These are phyloP conservation scores for Rhizopus stolonifer DNA, from an alignment of 371 early-diverging fungal species.

Conservation along the genomic window DNA sequence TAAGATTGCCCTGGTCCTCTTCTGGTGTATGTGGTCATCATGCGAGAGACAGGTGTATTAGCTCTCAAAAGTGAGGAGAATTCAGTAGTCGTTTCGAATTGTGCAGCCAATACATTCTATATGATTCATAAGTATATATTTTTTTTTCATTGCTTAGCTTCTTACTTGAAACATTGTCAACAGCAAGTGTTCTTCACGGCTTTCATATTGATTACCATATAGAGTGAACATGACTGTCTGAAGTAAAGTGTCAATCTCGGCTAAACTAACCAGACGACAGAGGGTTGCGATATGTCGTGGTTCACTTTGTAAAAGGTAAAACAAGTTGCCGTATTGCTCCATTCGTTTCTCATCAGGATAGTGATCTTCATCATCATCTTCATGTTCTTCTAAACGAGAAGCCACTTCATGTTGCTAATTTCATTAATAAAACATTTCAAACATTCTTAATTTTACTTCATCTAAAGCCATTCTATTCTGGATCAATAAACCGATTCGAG, in stretches of 20 bases:
- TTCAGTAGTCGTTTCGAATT: constrained; percentile 87
- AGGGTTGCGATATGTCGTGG: constrained; percentile 89
- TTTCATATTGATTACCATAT: constrained; percentile 94
- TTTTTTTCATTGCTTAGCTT: background rate
- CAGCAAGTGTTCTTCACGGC: constrained; percentile 90
- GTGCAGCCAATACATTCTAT: constrained; percentile 82
- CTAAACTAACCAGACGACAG: constrained; percentile 74
- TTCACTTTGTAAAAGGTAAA: constrained; percentile 88
- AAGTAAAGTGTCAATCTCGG: constrained; percentile 89
- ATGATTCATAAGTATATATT: background rate
- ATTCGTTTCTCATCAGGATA: constrained; percentile 73
- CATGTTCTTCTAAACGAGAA: constrained; percentile 70
- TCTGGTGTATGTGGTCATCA: constrained; percentile 95
- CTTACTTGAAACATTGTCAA: constrained; percentile 92
- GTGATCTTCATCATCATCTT: constrained; percentile 63
- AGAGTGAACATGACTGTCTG: constrained; percentile 96
- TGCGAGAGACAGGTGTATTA: constrained; percentile 93
- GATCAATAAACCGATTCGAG: constrained; percentile 88
- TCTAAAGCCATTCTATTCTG: constrained; percentile 90
- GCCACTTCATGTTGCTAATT: constrained; percentile 79
- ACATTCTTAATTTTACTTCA: constrained; percentile 53
- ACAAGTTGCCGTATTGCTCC: constrained; percentile 88
- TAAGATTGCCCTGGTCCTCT: constrained; percentile 94
- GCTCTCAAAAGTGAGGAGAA: constrained; percentile 88
- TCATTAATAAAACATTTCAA: background rate